Evolutionary conservation across 345 rosid genomes (phyloP).

Genomic region (Heritiera littoralis): DNA sequence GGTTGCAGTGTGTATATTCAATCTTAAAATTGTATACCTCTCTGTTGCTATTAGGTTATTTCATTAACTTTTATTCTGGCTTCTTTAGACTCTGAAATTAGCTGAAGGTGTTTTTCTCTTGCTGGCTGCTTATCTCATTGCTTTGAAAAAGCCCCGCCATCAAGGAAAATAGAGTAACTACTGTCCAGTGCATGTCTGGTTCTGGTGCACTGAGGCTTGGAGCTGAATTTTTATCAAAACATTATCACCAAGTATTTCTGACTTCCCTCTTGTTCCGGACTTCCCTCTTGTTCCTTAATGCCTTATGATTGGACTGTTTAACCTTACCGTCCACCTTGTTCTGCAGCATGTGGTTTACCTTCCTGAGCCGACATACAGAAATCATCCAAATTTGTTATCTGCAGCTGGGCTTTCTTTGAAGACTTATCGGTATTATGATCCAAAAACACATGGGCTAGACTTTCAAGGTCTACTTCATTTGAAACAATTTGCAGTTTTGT

Average conservation of each 20-base stretch:
- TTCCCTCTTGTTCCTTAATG: conserved; percentile 14
- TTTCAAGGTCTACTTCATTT: conserved; percentile 65
- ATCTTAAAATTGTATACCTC: neutral
- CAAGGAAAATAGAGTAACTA: conserved; percentile 65
- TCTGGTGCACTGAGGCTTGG: conserved; percentile 91
- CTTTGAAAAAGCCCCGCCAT: conserved; percentile 63
- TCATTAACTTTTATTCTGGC: neutral
- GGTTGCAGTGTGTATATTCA: neutral
- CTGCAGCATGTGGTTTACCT: conserved; percentile 76
- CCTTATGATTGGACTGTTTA: neutral
- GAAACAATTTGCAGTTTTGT: neutral
- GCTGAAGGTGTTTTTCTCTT: conserved; percentile 7
- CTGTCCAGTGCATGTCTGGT: conserved; percentile 92
- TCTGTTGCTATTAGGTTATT: neutral
- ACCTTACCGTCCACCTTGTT: conserved; percentile 24
- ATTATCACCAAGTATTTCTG: conserved; percentile 55
- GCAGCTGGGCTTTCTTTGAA: conserved; percentile 80
- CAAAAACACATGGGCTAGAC: conserved; percentile 80
- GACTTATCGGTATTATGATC: conserved; percentile 85
- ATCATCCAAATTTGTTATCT: conserved; percentile 83
- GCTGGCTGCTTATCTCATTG: conserved; percentile 21
- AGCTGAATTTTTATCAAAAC: conserved; percentile 77
- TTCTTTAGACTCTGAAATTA: neutral
- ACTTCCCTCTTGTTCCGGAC: neutral
- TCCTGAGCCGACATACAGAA: conserved; percentile 95